phyloP scores from a whole-genome alignment of 2,329 filamentous ascomycete species.

The Neopestalotiopsis rosae region DNA sequence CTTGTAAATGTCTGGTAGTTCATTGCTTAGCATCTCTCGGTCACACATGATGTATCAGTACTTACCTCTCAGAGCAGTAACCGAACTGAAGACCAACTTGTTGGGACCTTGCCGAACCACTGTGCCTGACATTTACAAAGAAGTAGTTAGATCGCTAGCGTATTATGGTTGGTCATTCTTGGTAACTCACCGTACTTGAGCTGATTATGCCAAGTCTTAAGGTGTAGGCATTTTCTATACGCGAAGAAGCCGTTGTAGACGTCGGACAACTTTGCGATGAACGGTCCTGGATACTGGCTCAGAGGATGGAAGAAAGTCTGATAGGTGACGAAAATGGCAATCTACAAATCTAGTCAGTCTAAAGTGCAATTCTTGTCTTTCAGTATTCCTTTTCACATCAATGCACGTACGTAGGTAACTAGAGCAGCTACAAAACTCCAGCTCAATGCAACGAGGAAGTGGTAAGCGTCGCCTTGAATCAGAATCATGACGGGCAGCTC shows the following conservation, averaged over 20 bases:
- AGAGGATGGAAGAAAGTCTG: not conserved
- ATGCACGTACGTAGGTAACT: too few species aligned
- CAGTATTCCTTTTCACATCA: too few species aligned
- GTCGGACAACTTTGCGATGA: constrained; percentile 5
- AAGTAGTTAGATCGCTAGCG: not conserved
- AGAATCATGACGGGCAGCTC: too few species aligned
- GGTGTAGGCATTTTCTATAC: not conserved
- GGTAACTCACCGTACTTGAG: constrained; percentile 13
- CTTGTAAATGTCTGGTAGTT: constrained; percentile 26
- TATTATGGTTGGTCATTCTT: too few species aligned
- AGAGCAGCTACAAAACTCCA: too few species aligned
- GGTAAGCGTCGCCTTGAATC: too few species aligned
- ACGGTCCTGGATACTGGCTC: not conserved
- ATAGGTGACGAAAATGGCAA: not conserved
- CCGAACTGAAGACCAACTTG: constrained; percentile 27
- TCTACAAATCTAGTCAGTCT: not conserved
- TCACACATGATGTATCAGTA: too few species aligned
- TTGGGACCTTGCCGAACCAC: constrained; percentile 26
- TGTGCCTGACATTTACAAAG: constrained; percentile 15
- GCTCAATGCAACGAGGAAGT: too few species aligned
- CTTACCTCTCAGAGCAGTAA: constrained; percentile 20
- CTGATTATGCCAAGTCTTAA: not conserved
- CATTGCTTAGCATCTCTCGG: too few species aligned
- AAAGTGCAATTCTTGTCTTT: too few species aligned
- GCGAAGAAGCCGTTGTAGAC: not conserved